A percentile compares a stretch with the other conserved stretches of the same genome.
phyloP scores from a whole-genome alignment of 1,284 basidiomycete species.

The Leccinum angustisporum region DNA sequence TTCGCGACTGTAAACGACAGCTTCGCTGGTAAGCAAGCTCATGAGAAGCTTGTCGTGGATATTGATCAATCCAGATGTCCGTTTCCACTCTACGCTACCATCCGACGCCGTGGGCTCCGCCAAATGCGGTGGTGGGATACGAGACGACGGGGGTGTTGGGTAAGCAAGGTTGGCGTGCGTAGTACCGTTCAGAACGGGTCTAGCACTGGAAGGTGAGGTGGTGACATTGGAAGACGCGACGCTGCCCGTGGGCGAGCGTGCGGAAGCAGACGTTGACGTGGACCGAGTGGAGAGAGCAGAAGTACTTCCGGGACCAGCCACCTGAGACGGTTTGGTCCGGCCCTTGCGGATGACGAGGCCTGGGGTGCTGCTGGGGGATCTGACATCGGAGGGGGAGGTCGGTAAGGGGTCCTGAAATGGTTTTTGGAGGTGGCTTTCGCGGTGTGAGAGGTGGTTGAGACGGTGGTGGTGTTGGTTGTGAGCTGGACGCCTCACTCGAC shows the following conservation, averaged over 20 bases:
- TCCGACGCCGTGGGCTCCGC: conserved; percentile 35
- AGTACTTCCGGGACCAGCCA: conserved; percentile 26
- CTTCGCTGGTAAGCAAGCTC: conserved; percentile 83
- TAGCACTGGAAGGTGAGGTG: conserved; percentile 28
- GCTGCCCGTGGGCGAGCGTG: conserved; percentile 23
- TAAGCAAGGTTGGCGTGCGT: conserved; percentile 21
- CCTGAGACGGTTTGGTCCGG: conserved; percentile 36
- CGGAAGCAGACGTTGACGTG: conserved; percentile 16
- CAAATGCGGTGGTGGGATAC: conserved; percentile 25
- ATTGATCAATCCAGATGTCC: conserved; percentile 45
- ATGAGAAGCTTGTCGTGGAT: conserved; percentile 78
- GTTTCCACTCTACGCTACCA: conserved; percentile 38
- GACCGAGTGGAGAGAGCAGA: conserved; percentile 27
- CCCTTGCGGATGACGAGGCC: conserved; percentile 58
- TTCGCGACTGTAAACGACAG: conserved; percentile 76
- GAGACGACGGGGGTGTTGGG: conserved; percentile 45
- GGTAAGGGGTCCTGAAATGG: conserved; percentile 41
- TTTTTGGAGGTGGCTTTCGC: conserved; percentile 23
- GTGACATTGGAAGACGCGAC: conserved; percentile 28
- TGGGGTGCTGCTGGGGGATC: conserved; percentile 39
- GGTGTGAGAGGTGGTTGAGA: conserved; percentile 19
- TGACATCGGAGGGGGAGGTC: conserved; percentile 29
- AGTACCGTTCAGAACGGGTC: conserved; percentile 24
- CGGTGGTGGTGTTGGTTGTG: conserved; percentile 18
- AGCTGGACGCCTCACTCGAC: conserved; percentile 9